phyloP scores from a whole-genome alignment of 257 asterid species.

The Capsicum pubescens region DNA sequence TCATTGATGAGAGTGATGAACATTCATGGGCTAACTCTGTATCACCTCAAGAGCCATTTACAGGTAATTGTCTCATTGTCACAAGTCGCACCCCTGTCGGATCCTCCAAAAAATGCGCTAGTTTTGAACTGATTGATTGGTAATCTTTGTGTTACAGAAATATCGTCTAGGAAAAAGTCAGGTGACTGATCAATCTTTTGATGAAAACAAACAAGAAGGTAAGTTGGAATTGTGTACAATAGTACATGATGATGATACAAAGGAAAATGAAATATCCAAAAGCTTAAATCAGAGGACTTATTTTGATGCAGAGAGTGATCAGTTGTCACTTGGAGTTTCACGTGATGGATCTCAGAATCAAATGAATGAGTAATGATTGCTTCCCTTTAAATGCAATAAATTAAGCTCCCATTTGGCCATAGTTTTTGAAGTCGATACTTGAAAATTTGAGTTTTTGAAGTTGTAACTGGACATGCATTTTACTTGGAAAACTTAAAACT shows the following conservation, averaged over 20 bases:
- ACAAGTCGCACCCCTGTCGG: not conserved
- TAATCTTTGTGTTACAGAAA: slow-evolving; percentile 59
- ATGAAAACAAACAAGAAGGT: slow-evolving; percentile 60
- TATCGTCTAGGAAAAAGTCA: slow-evolving; percentile 80
- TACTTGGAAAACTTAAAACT: not conserved
- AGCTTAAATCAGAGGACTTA: slow-evolving; percentile 16
- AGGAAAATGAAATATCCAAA: not conserved
- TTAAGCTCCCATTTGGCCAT: not conserved
- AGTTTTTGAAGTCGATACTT: not conserved
- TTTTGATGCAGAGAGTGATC: slow-evolving; percentile 51
- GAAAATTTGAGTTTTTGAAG: too few species aligned
- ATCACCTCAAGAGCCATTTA: slow-evolving; percentile 96
- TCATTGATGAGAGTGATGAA: slow-evolving; percentile 94
- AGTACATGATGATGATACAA: not conserved
- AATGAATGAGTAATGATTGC: slow-evolving; percentile 63
- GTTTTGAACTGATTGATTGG: slow-evolving; percentile 19
- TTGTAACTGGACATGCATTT: not conserved
- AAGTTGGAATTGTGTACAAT: slow-evolving; percentile 25
- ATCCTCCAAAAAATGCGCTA: not conserved
- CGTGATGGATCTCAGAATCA: slow-evolving; percentile 55
- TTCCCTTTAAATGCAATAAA: slow-evolving; percentile 11
- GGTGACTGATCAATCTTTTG: slow-evolving; percentile 46
- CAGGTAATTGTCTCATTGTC: slow-evolving; percentile 53
- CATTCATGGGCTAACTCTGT: slow-evolving; percentile 83
- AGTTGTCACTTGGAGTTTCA: slow-evolving; percentile 37